Conservation (phyloP, 208 protist genomes). For the Trichomonas vaginalis region DNA sequence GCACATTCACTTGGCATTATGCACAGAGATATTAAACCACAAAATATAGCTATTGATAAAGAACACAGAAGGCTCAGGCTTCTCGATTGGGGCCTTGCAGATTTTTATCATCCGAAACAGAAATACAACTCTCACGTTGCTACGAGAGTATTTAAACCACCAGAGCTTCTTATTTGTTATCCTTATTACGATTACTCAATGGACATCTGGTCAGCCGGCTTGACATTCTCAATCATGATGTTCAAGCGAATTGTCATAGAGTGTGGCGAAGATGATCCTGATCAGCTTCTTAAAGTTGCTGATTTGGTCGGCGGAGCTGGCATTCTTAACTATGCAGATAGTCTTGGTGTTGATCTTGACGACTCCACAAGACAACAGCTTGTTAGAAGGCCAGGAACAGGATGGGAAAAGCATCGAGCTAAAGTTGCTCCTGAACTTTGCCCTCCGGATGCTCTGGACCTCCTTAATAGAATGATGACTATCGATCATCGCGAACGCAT, state of each 20-base stretch:
- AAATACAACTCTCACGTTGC: neutral
- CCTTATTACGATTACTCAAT: conserved; percentile 4
- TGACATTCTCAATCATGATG: conserved; percentile 12
- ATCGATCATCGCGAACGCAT: conserved; percentile 5
- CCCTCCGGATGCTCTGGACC: neutral
- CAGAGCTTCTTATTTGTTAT: neutral
- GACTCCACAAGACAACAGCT: neutral
- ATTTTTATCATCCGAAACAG: neutral
- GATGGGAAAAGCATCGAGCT: neutral
- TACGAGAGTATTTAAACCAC: neutral
- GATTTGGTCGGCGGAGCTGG: neutral
- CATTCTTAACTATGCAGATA: neutral
- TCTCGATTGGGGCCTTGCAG: conserved; percentile 8
- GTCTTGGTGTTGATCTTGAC: neutral
- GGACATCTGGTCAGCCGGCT: neutral
- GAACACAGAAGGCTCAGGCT: neutral
- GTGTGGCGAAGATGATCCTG: conserved; percentile 16
- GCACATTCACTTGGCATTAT: neutral
- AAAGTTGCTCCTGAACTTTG: no score
- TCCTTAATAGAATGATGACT: neutral
- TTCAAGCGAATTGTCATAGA: conserved; percentile 26
- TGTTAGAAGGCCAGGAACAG: neutral
- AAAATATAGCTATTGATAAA: neutral
- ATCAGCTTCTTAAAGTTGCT: neutral
- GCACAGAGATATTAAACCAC: no score